Evolutionary conservation across 805 yeast genomes (phyloP).

Genomic region (Jamesozyma rosinii): DNA sequence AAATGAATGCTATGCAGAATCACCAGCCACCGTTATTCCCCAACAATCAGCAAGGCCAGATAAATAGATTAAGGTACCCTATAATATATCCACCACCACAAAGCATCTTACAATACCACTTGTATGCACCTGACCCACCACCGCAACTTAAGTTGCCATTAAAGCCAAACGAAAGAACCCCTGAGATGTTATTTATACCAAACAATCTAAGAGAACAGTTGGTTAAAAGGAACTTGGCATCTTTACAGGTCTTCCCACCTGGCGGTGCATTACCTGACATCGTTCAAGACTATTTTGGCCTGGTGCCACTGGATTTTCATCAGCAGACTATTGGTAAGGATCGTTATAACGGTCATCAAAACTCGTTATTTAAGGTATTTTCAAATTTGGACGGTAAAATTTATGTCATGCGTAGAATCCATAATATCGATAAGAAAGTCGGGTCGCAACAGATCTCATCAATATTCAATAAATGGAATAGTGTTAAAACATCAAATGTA

Average conservation of each 20-base stretch:
- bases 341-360: slow-evolving; percentile 43
- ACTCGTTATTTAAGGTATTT: slow-evolving; percentile 67
- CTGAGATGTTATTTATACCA: slow-evolving; percentile 62
- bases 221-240: slow-evolving; percentile 68
- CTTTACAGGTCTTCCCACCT: slow-evolving; percentile 51
- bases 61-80: slow-evolving; percentile 21
- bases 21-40: not conserved
- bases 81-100: slow-evolving; percentile 33
- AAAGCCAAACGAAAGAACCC: slow-evolving; percentile 61
- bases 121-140: slow-evolving; percentile 85
- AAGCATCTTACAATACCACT: slow-evolving; percentile 58
- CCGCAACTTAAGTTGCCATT: slow-evolving; percentile 55
- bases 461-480: slow-evolving; percentile 58
- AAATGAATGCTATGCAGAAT: not conserved
- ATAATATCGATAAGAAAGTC: slow-evolving; percentile 40
- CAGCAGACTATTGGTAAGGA: slow-evolving; percentile 30
- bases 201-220: slow-evolving; percentile 62
- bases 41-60: not conserved
- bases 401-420: slow-evolving; percentile 68
- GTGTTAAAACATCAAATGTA: slow-evolving; percentile 41
- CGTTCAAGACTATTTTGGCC: slow-evolving; percentile 74
- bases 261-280: slow-evolving; percentile 51
- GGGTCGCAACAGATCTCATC: slow-evolving; percentile 51
- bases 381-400: slow-evolving; percentile 71
- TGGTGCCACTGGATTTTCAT: slow-evolving; percentile 65